Conservation (phyloP, 2,329 filamentous ascomycete species). For the Xylaria sp. region DNA sequence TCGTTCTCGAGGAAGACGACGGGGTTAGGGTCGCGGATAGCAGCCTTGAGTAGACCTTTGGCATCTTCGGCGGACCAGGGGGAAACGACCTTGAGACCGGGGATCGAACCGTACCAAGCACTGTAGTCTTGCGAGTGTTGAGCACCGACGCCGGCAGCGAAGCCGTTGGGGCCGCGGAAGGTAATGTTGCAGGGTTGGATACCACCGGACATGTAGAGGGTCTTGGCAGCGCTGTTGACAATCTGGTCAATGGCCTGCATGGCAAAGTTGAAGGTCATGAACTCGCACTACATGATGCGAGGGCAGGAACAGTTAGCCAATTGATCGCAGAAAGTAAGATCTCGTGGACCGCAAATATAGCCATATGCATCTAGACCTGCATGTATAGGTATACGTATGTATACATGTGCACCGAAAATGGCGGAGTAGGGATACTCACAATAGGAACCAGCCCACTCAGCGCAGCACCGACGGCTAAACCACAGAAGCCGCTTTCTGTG, state of each 20-base stretch:
- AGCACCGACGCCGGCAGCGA: constrained; percentile 91
- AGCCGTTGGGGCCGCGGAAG: constrained; percentile 98
- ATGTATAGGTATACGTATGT: background rate
- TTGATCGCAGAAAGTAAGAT: background rate
- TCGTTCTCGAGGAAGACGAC: constrained; percentile 92
- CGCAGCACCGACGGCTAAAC: constrained; percentile 92
- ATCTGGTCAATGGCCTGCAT: constrained; percentile 99
- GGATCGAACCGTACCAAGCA: constrained; percentile 98
- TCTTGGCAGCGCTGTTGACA: constrained; percentile 99
- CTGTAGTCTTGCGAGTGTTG: constrained; percentile 99
- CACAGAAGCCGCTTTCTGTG: constrained; percentile 94
- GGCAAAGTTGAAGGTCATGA: constrained; percentile 99
- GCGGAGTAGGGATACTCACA: constrained; percentile 59
- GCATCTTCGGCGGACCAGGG: constrained; percentile 98
- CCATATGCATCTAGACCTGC: background rate
- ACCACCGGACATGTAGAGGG: constrained; percentile 99
- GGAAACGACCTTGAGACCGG: constrained; percentile 93
- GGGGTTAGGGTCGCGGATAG: constrained; percentile 97
- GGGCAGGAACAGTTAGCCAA: constrained; percentile 9
- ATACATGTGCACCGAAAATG: background rate
- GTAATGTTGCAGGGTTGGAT: constrained; percentile 99
- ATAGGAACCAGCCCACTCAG: constrained; percentile 93
- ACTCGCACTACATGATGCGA: constrained; percentile 74
- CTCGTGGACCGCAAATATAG: background rate
- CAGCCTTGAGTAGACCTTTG: constrained; percentile 96